Base-by-base conservation (phyloP, 2,329 filamentous ascomycete genomes). In the Colletotrichum plurivorum region DNA sequence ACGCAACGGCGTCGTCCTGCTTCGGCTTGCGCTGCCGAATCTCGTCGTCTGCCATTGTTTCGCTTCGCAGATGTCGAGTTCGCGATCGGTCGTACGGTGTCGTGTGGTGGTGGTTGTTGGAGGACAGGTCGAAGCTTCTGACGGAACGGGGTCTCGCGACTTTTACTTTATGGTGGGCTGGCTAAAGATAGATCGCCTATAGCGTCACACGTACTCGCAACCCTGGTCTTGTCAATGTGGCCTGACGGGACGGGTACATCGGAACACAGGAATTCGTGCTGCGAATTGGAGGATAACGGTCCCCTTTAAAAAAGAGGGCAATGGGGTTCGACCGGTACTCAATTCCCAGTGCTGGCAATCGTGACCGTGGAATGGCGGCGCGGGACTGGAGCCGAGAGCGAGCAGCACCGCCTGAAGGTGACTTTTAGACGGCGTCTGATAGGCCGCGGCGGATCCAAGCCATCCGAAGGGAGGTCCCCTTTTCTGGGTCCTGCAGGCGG, bases 11-110 rank as follows among this genome's bases (percentile, higher is more conserved):
- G 43, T 75, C 73, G 31, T 73, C 71, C n/a, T 74, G 74, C 57
- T 73, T 76, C 67, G 74, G 76, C 73, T 84, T 85, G 71, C 84
- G 83, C 73, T 86, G 83, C 57, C 84, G 84, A 55, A 85, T 75
- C 4, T 56, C 52, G 41, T 65, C 73, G 64, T 82, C 78, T n/a
- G 76, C 77, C 81, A 83, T 83, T 69, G 49, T 72, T 71, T 20
- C 20, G 36, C 12, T 27, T 1, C 18, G 12, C 5, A 12, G 20
- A 5, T 31, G 22, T 18, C n/a, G 45, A 18, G 1, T 16, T 16
- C 27, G 12, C 36, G 36, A 13, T 36, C 4, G 25, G 16, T 22
- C 7, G 48, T 16, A 12, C 15, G 8, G 46, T 43, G 22, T 39
- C 9, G 39, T 43, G 22, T 31, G 45, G 20, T 27, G 58, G 57